Evolutionary conservation across 1,284 basidiomycete species (phyloP), one percentile per base, ranked within the genome.

Genomic region (Fereydounia khargensis): DNA sequence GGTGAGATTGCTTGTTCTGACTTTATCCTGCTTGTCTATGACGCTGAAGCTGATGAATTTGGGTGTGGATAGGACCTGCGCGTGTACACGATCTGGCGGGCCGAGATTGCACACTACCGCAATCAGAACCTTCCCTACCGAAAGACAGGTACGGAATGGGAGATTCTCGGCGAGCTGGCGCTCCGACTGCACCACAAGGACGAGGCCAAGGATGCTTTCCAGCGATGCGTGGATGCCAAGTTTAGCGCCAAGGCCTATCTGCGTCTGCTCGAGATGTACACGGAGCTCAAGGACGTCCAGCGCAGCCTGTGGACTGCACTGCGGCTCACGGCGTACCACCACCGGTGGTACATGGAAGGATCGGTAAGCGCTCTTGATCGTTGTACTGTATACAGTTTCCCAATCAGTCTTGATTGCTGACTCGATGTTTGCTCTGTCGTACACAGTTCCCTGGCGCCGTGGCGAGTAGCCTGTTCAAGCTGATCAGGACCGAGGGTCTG

Each of bases 31-130:
- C n/a, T n/a, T n/a, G n/a, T n/a, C n/a, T n/a, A n/a, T n/a, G n/a
- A n/a, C n/a, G n/a, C n/a, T 52, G n/a, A n/a, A n/a, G n/a, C n/a
- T n/a, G n/a, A n/a, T n/a, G n/a, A n/a, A n/a, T n/a, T n/a, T n/a
- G n/a, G n/a, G n/a, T n/a, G n/a, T n/a, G n/a, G n/a, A n/a, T n/a
- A 92, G 86, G 94, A 98, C 74, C 80, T 98, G 38, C 85, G 95
- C n/a, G 89, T 98, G 10, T 98, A 94, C 86, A 98, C 95, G 0
- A 98, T 98, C 72, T 99, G 95, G 85, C 85, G 94, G 17, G 94
- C 95, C 3, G 95, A 98, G 74, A 87, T 97, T n/a, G 90, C 91
- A 0, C 94, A 99, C 74, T 98, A 95, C 82, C 95, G 94, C 74
- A 91, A 88, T 0, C 94, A 97, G 74, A 89, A 94, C 64, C 87